These are phyloP conservation scores for Wickerhamia fluorescens DNA, from an alignment of 805 yeast species.

Conservation along the genomic window DNA sequence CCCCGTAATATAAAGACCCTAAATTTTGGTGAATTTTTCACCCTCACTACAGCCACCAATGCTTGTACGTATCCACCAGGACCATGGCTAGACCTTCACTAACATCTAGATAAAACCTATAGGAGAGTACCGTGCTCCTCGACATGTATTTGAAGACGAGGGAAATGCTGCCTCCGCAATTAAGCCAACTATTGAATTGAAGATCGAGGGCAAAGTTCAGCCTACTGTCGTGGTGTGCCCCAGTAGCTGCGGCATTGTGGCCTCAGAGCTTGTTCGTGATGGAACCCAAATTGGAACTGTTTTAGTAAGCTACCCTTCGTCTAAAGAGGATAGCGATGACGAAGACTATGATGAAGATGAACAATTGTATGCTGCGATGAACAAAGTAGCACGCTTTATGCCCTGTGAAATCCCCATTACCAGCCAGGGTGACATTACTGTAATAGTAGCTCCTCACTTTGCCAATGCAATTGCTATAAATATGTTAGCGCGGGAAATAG, in stretches of 20 bases:
- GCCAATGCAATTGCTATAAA: slow-evolving; percentile 29
- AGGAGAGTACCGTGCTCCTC: slow-evolving; percentile 40
- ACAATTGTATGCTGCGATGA: slow-evolving; percentile 38
- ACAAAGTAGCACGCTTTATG: slow-evolving; percentile 17
- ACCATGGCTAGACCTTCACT: slow-evolving; percentile 1
- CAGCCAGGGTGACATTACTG: slow-evolving; percentile 2
- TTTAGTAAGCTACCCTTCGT: slow-evolving; percentile 8
- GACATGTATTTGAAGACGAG: slow-evolving; percentile 43
- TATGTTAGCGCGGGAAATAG: slow-evolving; percentile 17
- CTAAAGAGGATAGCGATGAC: slow-evolving; percentile 8
- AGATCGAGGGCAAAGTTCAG: slow-evolving; percentile 2
- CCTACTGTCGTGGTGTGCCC: slow-evolving; percentile 13
- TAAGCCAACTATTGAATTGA: slow-evolving; percentile 1
- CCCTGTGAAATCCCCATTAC: slow-evolving; percentile 17
- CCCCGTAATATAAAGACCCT: too few species aligned
- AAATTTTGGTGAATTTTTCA: too few species aligned
- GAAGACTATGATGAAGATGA: slow-evolving; percentile 44
- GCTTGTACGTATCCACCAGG: slow-evolving; percentile 6
- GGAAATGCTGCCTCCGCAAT: too few species aligned
- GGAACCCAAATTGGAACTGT: slow-evolving; percentile 12
- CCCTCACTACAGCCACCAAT: too few species aligned
- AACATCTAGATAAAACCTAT: slow-evolving; percentile 40
- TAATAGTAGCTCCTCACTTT: slow-evolving; percentile 27
- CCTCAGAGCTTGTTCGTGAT: slow-evolving; percentile 7
- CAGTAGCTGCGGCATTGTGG: slow-evolving; percentile 9